Conservation (phyloP, 768 basidiomycete genomes). For the Macrolepiota albuminosa region DNA sequence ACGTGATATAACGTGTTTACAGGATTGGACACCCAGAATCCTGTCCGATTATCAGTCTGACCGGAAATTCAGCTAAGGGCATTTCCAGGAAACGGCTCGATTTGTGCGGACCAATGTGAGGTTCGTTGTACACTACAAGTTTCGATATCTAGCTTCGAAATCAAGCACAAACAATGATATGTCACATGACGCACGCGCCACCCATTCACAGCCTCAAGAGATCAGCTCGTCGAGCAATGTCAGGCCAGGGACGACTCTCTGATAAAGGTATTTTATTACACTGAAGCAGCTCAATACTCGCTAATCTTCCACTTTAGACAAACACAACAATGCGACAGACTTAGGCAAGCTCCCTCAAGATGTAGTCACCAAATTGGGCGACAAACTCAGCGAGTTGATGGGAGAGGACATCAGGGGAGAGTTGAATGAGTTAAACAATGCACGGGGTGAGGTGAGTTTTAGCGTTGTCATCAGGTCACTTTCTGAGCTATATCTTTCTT, state of each 20-base stretch:
- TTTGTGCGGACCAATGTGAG: too few species aligned
- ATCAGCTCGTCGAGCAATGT: neutral
- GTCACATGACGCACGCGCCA: neutral
- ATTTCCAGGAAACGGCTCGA: neutral
- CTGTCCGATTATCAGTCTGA: neutral
- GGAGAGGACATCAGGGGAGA: constrained; percentile 34
- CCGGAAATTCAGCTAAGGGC: neutral
- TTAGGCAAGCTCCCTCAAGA: constrained; percentile 37
- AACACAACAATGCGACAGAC: constrained; percentile 24
- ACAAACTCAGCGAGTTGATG: constrained; percentile 56
- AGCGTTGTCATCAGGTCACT: constrained; percentile 11
- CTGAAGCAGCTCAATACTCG: neutral
- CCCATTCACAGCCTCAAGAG: neutral
- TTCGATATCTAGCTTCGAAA: neutral
- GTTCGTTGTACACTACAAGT: too few species aligned
- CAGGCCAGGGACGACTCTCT: neutral
- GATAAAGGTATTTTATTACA: neutral
- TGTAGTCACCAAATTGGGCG: constrained; percentile 49
- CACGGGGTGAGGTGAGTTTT: constrained; percentile 59
- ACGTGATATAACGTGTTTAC: neutral
- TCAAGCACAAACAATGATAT: neutral
- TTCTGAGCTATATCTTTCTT: constrained; percentile 17
- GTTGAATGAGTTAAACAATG: constrained; percentile 35
- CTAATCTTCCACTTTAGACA: constrained; percentile 12
- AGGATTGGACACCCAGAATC: neutral